phyloP scores from a whole-genome alignment of 2,329 filamentous ascomycete genomes.

The Dactylellina leptospora region DNA sequence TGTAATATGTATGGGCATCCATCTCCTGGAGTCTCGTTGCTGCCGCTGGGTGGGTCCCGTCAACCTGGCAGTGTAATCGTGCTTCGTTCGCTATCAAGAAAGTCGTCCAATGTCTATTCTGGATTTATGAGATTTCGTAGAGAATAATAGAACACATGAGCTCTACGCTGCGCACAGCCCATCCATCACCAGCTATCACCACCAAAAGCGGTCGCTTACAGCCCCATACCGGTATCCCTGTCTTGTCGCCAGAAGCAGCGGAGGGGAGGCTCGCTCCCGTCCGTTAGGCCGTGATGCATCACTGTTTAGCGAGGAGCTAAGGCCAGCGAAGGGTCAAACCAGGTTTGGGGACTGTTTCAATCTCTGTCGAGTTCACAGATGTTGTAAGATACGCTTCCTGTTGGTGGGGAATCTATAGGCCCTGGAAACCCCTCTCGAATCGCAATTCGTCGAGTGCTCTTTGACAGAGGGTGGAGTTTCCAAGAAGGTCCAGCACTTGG shows the following conservation, averaged over 20 bases:
- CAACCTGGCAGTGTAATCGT: too few species aligned
- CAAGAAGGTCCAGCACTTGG: constrained; percentile 6
- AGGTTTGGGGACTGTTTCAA: constrained; percentile 35
- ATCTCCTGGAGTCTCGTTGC: too few species aligned
- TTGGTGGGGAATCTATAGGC: neutral
- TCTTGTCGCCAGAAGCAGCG: neutral
- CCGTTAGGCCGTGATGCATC: neutral
- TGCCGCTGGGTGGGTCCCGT: too few species aligned
- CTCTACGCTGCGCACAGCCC: too few species aligned
- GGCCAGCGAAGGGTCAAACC: constrained; percentile 7
- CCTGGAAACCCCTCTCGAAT: neutral
- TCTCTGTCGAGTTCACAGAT: too few species aligned
- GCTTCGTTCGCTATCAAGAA: too few species aligned
- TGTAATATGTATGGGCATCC: too few species aligned
- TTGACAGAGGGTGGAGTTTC: constrained; percentile 6
- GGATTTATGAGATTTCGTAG: too few species aligned
- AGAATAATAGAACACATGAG: too few species aligned
- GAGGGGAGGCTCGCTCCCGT: constrained; percentile 1
- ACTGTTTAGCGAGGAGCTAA: constrained; percentile 25
- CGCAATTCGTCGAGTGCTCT: constrained; percentile 16
- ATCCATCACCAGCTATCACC: too few species aligned
- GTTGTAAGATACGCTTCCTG: constrained; percentile 6
- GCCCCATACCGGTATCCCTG: neutral
- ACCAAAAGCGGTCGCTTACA: neutral
- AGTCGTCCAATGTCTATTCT: too few species aligned